Percentiles rank a stretch among this genome's conserved stretches.
These are phyloP conservation scores for Tylopilus sp. DNA, from an alignment of 768 basidiomycete genomes.

Conservation along the genomic window DNA sequence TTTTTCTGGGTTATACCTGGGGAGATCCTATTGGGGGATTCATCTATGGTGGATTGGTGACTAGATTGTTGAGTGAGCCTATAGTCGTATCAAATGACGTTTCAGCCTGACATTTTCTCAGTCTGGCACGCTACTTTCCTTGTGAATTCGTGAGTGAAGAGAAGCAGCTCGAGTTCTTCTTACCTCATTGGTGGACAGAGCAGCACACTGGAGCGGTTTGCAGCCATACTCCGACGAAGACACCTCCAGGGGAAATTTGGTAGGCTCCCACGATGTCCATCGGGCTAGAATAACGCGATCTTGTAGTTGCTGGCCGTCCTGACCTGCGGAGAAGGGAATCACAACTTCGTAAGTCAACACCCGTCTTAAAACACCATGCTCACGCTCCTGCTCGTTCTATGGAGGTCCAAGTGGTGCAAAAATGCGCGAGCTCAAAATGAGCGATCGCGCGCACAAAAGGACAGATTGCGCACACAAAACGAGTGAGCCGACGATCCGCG, in stretches of 20 bases:
- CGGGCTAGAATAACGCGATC: background rate
- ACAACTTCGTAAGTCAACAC: slow-evolving; percentile 8
- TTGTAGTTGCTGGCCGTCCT: slow-evolving; percentile 10
- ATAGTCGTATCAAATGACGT: background rate
- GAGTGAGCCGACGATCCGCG: no score
- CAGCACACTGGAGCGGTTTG: slow-evolving; percentile 9
- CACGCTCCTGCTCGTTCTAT: background rate
- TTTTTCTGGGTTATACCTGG: slow-evolving; percentile 4
- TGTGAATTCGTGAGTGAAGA: slow-evolving; percentile 6
- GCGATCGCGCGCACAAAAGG: no score
- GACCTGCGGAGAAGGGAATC: slow-evolving; percentile 12
- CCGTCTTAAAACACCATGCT: background rate
- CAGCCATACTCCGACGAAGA: slow-evolving; percentile 13
- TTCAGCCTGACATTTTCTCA: background rate
- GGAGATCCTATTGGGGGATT: slow-evolving; percentile 8
- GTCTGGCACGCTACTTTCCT: slow-evolving; percentile 12
- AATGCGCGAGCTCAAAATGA: no score
- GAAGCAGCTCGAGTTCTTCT: background rate
- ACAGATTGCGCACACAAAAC: no score
- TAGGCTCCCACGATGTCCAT: background rate
- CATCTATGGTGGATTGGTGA: slow-evolving; percentile 7
- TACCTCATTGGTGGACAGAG: background rate
- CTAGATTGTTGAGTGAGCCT: slow-evolving; percentile 10
- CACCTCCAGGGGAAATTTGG: slow-evolving; percentile 10
- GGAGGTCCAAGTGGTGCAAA: no score